Conservation (phyloP, 768 basidiomycete genomes). For the Amanita fuliginea region DNA sequence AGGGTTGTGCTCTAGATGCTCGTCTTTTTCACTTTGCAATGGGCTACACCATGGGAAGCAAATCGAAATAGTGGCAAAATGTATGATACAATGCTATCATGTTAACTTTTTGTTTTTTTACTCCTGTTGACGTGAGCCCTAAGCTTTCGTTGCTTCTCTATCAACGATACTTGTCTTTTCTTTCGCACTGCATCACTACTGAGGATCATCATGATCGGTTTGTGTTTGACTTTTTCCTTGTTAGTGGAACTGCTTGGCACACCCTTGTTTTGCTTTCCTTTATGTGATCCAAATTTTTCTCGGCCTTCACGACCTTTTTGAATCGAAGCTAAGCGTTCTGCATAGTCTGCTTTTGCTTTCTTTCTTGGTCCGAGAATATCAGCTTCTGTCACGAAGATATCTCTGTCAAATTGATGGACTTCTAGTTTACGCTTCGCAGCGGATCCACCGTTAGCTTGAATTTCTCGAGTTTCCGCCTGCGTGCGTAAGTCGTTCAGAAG, state of each 20-base stretch:
- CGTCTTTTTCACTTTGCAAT: conserved; percentile 65
- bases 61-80: background rate
- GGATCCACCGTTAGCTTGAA: conserved; percentile 47
- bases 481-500: conserved; percentile 81
- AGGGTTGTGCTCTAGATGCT: conserved; percentile 68
- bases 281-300: conserved; percentile 84
- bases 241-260: conserved; percentile 81
- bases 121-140: background rate
- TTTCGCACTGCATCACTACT: conserved; percentile 64
- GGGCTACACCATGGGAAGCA: conserved; percentile 41
- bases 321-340: conserved; percentile 85
- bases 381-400: conserved; percentile 54
- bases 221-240: conserved; percentile 85
- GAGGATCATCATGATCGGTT: conserved; percentile 92
- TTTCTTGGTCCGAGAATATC: conserved; percentile 93
- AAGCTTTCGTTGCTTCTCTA: conserved; percentile 56
- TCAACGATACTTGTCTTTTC: conserved; percentile 74
- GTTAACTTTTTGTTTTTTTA: background rate
- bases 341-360: conserved; percentile 88
- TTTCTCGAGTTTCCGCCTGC: conserved; percentile 61
- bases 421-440: conserved; percentile 75
- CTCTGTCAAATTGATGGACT: conserved; percentile 16
- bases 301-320: conserved; percentile 90
- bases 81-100: background rate
- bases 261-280: conserved; percentile 87